Conservation (phyloP, 768 basidiomycete genomes). For the Tremella fuciformis region DNA sequence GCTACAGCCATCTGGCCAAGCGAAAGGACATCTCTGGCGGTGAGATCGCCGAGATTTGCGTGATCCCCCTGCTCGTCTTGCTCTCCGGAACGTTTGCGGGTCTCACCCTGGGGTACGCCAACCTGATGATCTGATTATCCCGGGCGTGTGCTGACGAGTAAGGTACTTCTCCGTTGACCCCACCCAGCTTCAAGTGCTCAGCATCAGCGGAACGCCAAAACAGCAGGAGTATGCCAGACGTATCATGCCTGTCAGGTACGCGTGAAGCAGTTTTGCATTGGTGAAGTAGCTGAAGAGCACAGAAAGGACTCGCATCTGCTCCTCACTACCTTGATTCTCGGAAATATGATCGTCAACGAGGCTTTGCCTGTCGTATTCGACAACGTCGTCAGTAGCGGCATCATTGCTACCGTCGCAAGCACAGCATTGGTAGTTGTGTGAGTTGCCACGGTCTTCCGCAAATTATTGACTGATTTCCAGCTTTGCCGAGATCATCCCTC, state of each 20-base stretch:
- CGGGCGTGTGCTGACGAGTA: neutral
- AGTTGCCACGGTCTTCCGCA: conserved; percentile 50
- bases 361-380: conserved; percentile 70
- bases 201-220: conserved; percentile 74
- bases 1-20: conserved; percentile 10
- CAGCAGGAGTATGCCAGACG: conserved; percentile 77
- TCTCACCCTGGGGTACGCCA: conserved; percentile 73
- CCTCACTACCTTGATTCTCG: conserved; percentile 55
- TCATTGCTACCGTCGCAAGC: conserved; percentile 72
- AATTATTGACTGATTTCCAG: conserved; percentile 52
- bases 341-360: conserved; percentile 88
- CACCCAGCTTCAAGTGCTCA: conserved; percentile 82
- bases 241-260: conserved; percentile 73
- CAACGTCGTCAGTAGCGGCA: conserved; percentile 72
- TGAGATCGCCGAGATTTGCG: conserved; percentile 55
- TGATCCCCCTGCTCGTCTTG: conserved; percentile 80
- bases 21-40: conserved; percentile 9
- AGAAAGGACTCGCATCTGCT: conserved; percentile 40
- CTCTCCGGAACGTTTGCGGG: conserved; percentile 82
- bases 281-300: neutral
- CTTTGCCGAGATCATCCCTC: conserved; percentile 87
- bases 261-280: conserved; percentile 1
- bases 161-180: conserved; percentile 77
- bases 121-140: neutral
- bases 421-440: conserved; percentile 85